Evolutionary conservation across 345 rosid genomes (phyloP), one percentile per base, ranked within the genome.

Genomic region (Rhodamnia rubescens): DNA sequence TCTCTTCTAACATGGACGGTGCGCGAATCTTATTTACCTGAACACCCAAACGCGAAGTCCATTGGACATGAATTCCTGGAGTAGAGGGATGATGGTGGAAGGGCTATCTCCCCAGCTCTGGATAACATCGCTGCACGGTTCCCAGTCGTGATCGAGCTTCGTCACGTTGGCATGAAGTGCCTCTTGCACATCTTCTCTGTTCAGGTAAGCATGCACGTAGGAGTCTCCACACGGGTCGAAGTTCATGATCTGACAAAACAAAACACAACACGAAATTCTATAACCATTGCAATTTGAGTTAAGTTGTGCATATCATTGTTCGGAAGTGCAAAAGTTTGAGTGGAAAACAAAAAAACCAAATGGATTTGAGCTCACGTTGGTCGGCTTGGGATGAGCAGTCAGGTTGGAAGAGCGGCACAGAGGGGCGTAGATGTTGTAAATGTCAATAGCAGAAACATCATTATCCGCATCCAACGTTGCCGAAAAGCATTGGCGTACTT

Each of bases 161-260:
- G 99, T 96, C 27, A 92, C 92, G 80, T 95, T 96, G 21, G 99
- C 99, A 85, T 96, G 98, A 80, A 96, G 64, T 22, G 98, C 96
- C 69, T 86, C 89, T 90, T 96, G 98, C 27, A 95, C 98, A 12
- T 95, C 95, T 2, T 89, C 88, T 54, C 92, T 88, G 85, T 95
- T 96, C 42, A 96, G 85, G 88, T 95, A 95, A 20, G 95, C 94
- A 53, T 90, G 64, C 53, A 93, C 95, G 29, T 93, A 95, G 21
- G 90, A 1, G 24, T 91, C 92, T 47, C 91, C 89, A 89, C 99
- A 96, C 3, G 97, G 96, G 85, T 95, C 96, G 27, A 94, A 92
- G 22, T 87, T 64, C 81, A 20, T 85, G 87, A 93, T 85, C 96
- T 93, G 88, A 83, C 32, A 44, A 44, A 16, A 50, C 24, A 4